Base-by-base conservation (phyloP, 306 rosid genomes). In the Parietaria judaica region DNA sequence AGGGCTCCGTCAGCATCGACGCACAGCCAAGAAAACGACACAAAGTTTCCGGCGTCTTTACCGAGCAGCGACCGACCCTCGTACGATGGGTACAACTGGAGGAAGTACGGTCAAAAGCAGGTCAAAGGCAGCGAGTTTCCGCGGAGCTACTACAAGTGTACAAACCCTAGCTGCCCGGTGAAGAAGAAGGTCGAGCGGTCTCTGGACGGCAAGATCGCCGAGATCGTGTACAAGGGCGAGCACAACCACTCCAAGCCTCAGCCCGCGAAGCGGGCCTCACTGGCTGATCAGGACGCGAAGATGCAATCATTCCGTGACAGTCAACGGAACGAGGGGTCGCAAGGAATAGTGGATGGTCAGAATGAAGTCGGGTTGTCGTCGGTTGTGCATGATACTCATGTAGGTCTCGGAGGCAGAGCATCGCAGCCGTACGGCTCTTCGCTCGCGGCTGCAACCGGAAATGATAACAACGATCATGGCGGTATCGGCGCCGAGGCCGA, bases 61-160 rank as follows among this genome's bases (percentile, higher is more conserved):
- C 76, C 59, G 6, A 84, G 70, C 58, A 60, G 74, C 56, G 96
- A 84, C 59, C 63, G 83, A 66, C 90, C 98, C 71, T 88, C 92
- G 51, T 85, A 83, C 79, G 99, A 92, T 68, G 99, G 96, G 11
- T 92, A 92, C 54, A 88, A 92, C 51, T 92, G 99, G 99, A 84
- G 99, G 61, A 92, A 92, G 73, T 92, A 92, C 68, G 99, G 99
- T 57, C 99, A 92, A 77, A 92, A 92, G 78, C 94, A 88, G 81
- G 99, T 92, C 7, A 92, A 88, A 66, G 99, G 96, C 64, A 92
- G 96, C n/a, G 96, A 88, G 76, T 92, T 67, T 51, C 96, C 99
- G 0, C 72, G 95, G 71, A 92, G 99, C 54, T 92, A 92, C 68
- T 92, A 88, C 61, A 92, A 88, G 79, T 92, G 99, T 79, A 92